Base-by-base conservation (phyloP, 2,329 filamentous ascomycete genomes). In the Xylaria sp. region DNA sequence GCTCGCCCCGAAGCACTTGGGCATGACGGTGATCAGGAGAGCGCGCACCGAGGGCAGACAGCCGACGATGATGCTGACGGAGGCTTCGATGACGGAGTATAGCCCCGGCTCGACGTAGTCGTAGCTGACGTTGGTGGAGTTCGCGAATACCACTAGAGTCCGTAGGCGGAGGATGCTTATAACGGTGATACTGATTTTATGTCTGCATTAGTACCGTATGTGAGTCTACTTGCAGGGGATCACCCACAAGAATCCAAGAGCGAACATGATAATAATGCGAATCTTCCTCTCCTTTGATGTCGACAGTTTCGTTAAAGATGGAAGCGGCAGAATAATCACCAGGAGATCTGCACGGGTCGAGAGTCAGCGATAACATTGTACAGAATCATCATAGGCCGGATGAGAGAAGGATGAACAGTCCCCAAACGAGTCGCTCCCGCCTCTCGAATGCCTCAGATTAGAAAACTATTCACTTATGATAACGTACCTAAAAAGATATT, bases 251-350 rank as follows among this genome's bases (percentile, higher is more conserved):
- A 80, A 78, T 41, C 79, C 78, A 13, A 80, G 73, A 63, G 75
- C 74, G 69, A 80, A 80, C 78, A 80, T 80, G 49, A 76, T 62
- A n/a, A 80, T 69, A 36, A 80, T 77, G 63, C 79, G 78, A 1
- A 76, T 51, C 70, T 77, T 79, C 69, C 79, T 79, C 54, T 68
- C 75, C 62, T 68, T 48, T 6, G 78, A 79, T 66, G 78, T 68
- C 20, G 74, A 75, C 0, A 80, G 69, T 10, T 64, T 70, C 61
- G 73, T 74, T 13, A 80, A 66, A 56, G 75, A 69, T 1, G 78
- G 78, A 3, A 80, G 70, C 9, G 79, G 79, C 18, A 81, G 71
- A 4, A 75, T 65, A 31, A 80, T 76, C 33, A 78, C 75, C 3
- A 73, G 62, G 18, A 80, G 39, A 65, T 80, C 68, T 70, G 7